Conservation (phyloP, 2,329 filamentous ascomycete species). For the Ophiostoma perfectum region DNA sequence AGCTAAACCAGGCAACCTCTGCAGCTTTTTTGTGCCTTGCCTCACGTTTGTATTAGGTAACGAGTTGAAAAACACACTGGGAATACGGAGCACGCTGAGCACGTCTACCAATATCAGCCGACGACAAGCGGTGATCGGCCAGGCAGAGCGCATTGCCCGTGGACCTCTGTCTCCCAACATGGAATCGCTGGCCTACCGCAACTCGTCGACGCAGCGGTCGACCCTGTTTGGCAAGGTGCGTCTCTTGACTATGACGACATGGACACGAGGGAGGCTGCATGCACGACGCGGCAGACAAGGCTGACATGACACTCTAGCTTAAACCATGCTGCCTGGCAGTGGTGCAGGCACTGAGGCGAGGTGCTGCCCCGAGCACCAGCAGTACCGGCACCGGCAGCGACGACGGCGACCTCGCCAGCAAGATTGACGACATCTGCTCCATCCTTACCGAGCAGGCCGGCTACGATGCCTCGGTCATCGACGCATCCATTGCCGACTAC, state of each 20-base stretch:
- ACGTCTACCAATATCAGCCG: too few species aligned
- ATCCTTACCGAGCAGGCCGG: conserved; percentile 44
- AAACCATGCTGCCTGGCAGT: conserved; percentile 59
- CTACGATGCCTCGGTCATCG: conserved; percentile 50
- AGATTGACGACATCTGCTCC: conserved; percentile 42
- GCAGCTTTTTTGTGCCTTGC: neutral
- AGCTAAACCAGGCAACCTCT: neutral
- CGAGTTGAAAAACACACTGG: neutral
- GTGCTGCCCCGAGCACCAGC: conserved; percentile 23
- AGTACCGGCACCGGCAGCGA: conserved; percentile 23
- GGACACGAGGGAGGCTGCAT: neutral
- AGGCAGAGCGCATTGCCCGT: neutral
- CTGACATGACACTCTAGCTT: conserved; percentile 41
- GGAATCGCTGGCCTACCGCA: conserved; percentile 26
- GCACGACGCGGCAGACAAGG: neutral
- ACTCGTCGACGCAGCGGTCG: conserved; percentile 27
- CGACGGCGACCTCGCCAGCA: conserved; percentile 40
- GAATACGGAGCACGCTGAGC: too few species aligned
- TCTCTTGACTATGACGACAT: neutral
- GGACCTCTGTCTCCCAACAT: conserved; percentile 11
- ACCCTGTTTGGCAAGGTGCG: conserved; percentile 30
- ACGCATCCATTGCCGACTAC: conserved; percentile 86
- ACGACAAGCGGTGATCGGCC: conserved; percentile 5
- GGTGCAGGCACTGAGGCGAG: conserved; percentile 45
- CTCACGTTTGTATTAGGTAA: too few species aligned